Evolutionary conservation across 2,329 filamentous ascomycete species (phyloP), one percentile per base, ranked within the genome.

Genomic region (Rugonectria rugulosa): DNA sequence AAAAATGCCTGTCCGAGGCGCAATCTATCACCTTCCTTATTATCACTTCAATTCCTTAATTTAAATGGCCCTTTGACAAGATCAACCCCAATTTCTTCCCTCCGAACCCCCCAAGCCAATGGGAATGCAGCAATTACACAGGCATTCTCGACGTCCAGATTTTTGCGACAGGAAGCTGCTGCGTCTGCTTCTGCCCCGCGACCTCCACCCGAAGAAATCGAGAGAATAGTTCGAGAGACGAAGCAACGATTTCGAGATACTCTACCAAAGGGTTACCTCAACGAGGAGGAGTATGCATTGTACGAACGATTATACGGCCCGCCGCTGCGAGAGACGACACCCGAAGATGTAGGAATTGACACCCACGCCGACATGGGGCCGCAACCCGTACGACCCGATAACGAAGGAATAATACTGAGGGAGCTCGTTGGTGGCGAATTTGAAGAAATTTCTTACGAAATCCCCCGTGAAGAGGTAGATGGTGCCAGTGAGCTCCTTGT

Each of bases 271-370:
- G 87, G 82, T 27, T 85, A 91, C 64, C 73, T 97, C 46, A 86
- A 80, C 27, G 79, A 81, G 1, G 83, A 89, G 48, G 92, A 97
- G 71, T 87, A 89, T 66, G 78, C 77, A 42, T 76, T 96, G 1
- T 97, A 96, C 72, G 86, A 89, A 68, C 82, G 92, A 60, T 76
- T 96, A 14, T 97, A 95, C 71, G 94, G 93, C 2, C 80, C 87
- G 27, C 91, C 92, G 2, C 70, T 90, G 58, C 81, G 87, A 36
- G 80, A 83, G 47, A 88, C 85, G 2, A 72, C 68, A 7, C 80
- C 83, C 2, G 86, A 88, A 53, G 84, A 89, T 71, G 79, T 86
- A 4, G 85, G 75, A 21, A 81, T 77, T 57, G 74, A 77, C 57
- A 75, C 54, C 44, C 72, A 69, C 64, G 75, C 70, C 21, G 73